Conservation (phyloP, 2,329 filamentous ascomycete species). For the Xylaria sp. region DNA sequence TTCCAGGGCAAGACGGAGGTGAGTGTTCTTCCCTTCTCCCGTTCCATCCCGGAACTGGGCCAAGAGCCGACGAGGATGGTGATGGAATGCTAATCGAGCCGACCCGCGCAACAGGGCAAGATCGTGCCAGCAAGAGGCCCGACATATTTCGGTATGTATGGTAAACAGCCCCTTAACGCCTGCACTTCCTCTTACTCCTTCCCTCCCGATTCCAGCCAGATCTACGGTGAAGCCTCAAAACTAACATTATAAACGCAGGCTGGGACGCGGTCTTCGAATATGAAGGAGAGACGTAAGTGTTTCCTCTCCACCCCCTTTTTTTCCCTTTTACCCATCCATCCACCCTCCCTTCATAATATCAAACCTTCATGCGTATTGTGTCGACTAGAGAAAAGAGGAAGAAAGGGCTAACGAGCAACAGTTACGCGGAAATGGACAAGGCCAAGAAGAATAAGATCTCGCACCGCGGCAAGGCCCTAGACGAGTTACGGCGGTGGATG, state of each 20-base stretch:
- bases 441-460: constrained; percentile 90
- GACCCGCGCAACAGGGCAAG: constrained; percentile 62
- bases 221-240: neutral
- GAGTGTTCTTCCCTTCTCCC: constrained; percentile 46
- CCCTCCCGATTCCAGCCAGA: neutral
- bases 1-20: constrained; percentile 93
- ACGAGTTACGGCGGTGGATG: constrained; percentile 87
- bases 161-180: neutral
- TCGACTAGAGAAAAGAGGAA: neutral
- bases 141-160: constrained; percentile 78
- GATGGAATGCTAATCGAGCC: neutral
- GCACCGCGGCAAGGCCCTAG: constrained; percentile 87
- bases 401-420: constrained; percentile 46
- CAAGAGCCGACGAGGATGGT: neutral
- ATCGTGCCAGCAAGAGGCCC: constrained; percentile 88
- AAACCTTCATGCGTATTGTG: neutral
- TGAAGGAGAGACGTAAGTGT: constrained; percentile 78
- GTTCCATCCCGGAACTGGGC: neutral
- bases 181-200: neutral
- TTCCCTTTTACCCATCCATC: neutral
- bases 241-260: constrained; percentile 61
- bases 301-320: neutral
- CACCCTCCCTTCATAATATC: neutral
- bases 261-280: constrained; percentile 99
- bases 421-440: constrained; percentile 95